These are phyloP conservation scores for Silene noctiflora DNA, from an alignment of 179 eudicot genomes.

Conservation along the genomic window DNA sequence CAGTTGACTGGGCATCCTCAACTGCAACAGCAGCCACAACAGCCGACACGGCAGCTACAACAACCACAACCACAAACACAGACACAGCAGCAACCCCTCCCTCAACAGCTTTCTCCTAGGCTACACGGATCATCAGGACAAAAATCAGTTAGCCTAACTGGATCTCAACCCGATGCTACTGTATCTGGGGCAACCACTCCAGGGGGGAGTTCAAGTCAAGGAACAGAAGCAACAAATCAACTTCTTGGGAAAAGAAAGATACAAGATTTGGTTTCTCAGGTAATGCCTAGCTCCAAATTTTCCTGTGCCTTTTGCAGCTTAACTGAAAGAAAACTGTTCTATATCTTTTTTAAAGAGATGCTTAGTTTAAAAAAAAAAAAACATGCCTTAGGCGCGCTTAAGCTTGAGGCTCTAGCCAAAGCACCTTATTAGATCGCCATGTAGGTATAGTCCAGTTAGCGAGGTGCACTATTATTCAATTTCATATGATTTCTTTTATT, in stretches of 20 bases:
- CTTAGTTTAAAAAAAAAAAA: no score
- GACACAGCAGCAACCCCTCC: conserved; percentile 32
- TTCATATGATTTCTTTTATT: background rate
- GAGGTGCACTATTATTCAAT: background rate
- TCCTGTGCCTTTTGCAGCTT: conserved; percentile 12
- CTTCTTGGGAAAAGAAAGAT: conserved; percentile 85
- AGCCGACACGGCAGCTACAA: conserved; percentile 33
- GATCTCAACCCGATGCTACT: conserved; percentile 93
- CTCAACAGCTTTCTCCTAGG: conserved; percentile 55
- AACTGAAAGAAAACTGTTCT: background rate
- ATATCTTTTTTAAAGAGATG: background rate
- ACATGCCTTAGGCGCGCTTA: background rate
- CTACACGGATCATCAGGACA: conserved; percentile 63
- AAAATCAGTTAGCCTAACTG: conserved; percentile 78
- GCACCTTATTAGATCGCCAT: background rate
- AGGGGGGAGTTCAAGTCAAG: conserved; percentile 92
- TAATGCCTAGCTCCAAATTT: conserved; percentile 20
- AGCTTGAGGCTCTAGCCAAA: background rate
- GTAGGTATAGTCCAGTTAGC: background rate
- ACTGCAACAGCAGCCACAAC: conserved; percentile 44
- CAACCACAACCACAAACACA: conserved; percentile 13
- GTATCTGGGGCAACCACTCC: conserved; percentile 77
- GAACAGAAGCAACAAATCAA: conserved; percentile 90
- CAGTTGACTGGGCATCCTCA: conserved; percentile 56
- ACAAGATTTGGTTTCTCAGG: conserved; percentile 94